Evolutionary conservation across 805 yeast genomes (phyloP), one percentile per base, ranked within the genome.

Genomic region (Saccharomyces kudriavzevii): DNA sequence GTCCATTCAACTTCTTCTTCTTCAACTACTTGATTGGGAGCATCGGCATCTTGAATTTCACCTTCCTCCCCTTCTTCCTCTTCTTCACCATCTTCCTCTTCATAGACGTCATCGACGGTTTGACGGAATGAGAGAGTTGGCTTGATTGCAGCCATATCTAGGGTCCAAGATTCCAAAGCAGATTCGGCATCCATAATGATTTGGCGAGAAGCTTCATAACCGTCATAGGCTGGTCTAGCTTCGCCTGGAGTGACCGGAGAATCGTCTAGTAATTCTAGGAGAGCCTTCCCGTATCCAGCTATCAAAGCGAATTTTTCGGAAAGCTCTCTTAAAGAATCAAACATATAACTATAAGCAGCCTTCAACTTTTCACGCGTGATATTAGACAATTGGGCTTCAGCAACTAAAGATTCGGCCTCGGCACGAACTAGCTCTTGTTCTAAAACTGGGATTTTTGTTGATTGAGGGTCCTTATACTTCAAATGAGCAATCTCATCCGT

Each of bases 351-450:
- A 81, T 88, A 94, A 52, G 97, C 95, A 61, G 96, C 94, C 85
- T 94, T 94, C 71, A 92, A 80, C 79, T 91, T 91, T 77, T 91
- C 97, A 76, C 99, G 88, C 66, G 98, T 92, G 75, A 94, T 92
- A 79, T 92, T 92, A 59, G 97, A 89, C 71, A 92, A 83, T 79
- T 92, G 99, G 56, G 98, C 98, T 79, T 92, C 99, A 56, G 99
- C 99, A 66, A 92, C 99, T 65, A 92, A 83, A 50, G 97, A 89
- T 78, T 94, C 98, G 61, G 98, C 98, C 80, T 92, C 99, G 51
- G 98, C 97, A 76, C 99, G 85, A 62, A 94, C 98, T 71, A 94
- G 82, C 77, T 94, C 98, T 78, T 94, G 98, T 80, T 92, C 99
- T 73, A 92, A 83, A 52, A 91, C 92, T 60, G 88, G 84, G 62